Evolutionary conservation across 192 early-diverging fungal species (phyloP).

Genomic region (Coemansia sp.): DNA sequence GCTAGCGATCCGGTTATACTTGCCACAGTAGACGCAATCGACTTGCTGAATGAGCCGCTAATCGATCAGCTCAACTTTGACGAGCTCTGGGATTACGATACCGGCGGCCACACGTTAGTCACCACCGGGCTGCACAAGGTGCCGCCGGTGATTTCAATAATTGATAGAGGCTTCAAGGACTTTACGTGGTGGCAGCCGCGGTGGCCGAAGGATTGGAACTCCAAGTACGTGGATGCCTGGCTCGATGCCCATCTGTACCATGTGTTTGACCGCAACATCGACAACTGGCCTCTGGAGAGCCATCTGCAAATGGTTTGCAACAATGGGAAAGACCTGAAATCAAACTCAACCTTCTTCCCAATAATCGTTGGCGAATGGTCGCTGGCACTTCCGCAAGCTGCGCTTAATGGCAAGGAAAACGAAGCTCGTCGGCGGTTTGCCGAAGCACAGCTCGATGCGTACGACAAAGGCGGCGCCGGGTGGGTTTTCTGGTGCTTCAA

Average conservation of each 20-base stretch:
- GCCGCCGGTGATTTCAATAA: conserved; percentile 42
- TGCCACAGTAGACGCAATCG: conserved; percentile 42
- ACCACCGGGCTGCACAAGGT: conserved; percentile 22
- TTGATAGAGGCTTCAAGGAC: conserved; percentile 54
- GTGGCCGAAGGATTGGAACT: conserved; percentile 52
- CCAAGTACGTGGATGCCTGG: conserved; percentile 41
- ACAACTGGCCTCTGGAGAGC: conserved; percentile 34
- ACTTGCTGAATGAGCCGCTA: conserved; percentile 50
- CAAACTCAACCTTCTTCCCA: conserved; percentile 55
- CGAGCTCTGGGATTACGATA: conserved; percentile 54
- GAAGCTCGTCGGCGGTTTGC: conserved; percentile 61
- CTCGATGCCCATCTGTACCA: conserved; percentile 56
- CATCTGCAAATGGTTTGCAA: conserved; percentile 45
- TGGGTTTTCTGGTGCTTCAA: conserved; percentile 80
- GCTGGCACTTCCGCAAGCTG: conserved; percentile 62
- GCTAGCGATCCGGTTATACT: conserved; percentile 42
- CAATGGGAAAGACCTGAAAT: conserved; percentile 37
- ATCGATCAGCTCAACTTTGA: conserved; percentile 47
- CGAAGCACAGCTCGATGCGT: conserved; percentile 67
- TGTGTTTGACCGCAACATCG: conserved; percentile 52
- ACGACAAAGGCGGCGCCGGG: conserved; percentile 54
- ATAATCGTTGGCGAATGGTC: conserved; percentile 78
- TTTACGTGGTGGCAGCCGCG: conserved; percentile 51
- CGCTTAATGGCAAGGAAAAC: conserved; percentile 58
- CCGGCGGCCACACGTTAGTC: conserved; percentile 42